Conservation (phyloP, 305 asterid genomes). For the Rubia peregrina region DNA sequence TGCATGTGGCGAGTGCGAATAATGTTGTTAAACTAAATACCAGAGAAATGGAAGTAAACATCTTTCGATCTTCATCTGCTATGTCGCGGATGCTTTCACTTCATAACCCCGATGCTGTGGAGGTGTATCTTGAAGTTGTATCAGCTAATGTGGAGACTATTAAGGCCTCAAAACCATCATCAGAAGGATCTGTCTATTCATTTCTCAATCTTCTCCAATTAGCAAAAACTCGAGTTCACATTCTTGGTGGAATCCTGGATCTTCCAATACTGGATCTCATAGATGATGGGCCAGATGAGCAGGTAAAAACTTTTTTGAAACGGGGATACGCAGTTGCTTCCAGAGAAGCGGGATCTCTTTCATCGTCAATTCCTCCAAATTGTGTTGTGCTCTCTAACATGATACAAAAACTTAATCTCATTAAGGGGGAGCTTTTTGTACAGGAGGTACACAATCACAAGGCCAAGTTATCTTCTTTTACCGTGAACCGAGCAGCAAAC, state of each 20-base stretch:
- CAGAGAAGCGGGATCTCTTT: not conserved
- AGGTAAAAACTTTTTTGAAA: not conserved
- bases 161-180: not conserved
- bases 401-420: not conserved
- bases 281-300: not conserved
- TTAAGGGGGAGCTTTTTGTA: conserved; percentile 1
- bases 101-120: not conserved
- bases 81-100: not conserved
- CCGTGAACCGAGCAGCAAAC: not conserved
- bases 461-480: not conserved
- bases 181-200: too few relatives aligned
- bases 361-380: not conserved
- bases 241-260: not conserved
- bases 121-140: not conserved
- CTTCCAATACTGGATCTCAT: not conserved
- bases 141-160: not conserved
- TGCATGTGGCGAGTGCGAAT: not conserved
- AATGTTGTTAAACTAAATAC: not conserved
- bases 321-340: not conserved
- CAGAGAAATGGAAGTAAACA: not conserved
- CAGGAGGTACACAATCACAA: not conserved
- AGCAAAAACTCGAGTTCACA: not conserved
- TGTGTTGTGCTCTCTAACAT: too few relatives aligned
- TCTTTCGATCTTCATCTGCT: not conserved
- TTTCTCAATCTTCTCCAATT: not conserved